Percentiles rank a stretch among this genome's conserved stretches.
phyloP scores from a whole-genome alignment of 23 red algal species.

The Gracilariopsis chorda region DNA sequence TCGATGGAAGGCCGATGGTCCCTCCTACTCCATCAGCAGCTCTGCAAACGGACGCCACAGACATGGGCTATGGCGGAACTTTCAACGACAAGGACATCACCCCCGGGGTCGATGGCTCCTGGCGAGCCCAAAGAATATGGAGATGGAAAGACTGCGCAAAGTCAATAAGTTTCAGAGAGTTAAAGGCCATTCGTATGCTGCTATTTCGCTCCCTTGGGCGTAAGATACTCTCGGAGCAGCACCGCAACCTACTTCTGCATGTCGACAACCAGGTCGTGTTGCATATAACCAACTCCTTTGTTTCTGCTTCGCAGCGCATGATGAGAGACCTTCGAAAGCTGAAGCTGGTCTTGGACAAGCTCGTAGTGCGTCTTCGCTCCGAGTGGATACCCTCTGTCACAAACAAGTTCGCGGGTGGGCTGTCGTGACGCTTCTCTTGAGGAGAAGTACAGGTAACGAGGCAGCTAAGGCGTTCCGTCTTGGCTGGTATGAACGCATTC shows the following conservation, averaged over 20 bases:
- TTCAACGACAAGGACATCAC: background rate
- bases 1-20: background rate
- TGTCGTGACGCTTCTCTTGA: background rate
- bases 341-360: background rate
- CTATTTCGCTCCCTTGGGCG: background rate
- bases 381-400: background rate
- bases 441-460: background rate
- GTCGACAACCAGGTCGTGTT: background rate
- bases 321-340: background rate
- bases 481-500: too few relatives aligned
- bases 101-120: background rate
- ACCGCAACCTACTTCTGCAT: background rate
- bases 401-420: background rate
- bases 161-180: background rate
- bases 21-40: background rate
- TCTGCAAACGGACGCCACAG: background rate
- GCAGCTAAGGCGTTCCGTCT: too few relatives aligned
- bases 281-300: background rate
- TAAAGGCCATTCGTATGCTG: background rate
- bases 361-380: background rate
- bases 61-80: background rate
- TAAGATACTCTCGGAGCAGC: background rate
- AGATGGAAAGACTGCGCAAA: background rate
- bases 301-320: background rate
- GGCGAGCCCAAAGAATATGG: background rate